Base-by-base conservation (phyloP, 352 stramenopile species). In the Phytopythium litorale region DNA sequence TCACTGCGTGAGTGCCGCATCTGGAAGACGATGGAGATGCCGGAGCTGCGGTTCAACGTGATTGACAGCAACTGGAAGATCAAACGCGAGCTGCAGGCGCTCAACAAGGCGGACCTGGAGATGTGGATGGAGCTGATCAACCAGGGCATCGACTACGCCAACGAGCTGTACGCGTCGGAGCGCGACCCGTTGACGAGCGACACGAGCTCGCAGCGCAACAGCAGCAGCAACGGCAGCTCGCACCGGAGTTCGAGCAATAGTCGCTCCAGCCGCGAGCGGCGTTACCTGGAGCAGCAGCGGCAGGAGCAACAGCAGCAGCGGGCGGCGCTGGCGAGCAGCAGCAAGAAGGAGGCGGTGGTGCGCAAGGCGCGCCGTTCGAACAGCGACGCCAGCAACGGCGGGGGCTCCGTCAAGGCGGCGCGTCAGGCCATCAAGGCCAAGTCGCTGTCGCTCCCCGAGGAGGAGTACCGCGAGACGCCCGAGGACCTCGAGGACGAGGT, bases 21-120 rank as follows among this genome's bases (percentile, higher is more conserved):
- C 63, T 93, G 84, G 84, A 93, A 93, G 73, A 93, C 84, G 11
- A 89, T 81, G 79, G 84, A 93, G 64, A 93, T 93, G 84, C 81
- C 82, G 19, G 82, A 91, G 62, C 72, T 92, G 40, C 76, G 71
- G 43, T 92, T 93, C 63, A 84, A 93, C 54, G 72, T 93, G 40
- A 76, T 93, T 32, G 79, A 91, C 60, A 78, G 70, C 43, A 84
- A 70, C 54, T 91, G 81, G 80, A 93, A 93, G 71, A 93, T 93
- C 66, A 88, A 88, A 54, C 84, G 82, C 50, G 84, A 93, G 59
- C 72, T 93, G 38, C 84, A 88, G 37, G 82, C 84, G 6, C 55
- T 75, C 33, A 86, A 74, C 13, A 77, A 73, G 25, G 67, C 72
- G 19, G 84, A 93, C 25, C 66, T 91, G n/a, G 78, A 84, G 13